Base-by-base conservation (phyloP, 345 rosid genomes). In the Luvunga scandens region DNA sequence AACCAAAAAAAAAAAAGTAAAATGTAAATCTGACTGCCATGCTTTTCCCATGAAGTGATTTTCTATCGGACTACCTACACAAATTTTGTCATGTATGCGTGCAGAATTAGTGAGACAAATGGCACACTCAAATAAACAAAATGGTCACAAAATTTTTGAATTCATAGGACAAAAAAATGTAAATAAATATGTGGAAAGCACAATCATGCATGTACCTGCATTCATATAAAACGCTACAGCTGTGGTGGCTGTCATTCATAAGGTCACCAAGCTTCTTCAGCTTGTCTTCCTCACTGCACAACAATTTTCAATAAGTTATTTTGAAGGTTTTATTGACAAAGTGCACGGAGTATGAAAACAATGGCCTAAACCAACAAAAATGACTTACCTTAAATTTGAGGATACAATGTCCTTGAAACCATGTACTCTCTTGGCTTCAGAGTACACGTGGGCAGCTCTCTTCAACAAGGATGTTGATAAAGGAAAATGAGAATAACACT, bases 211-310 rank as follows among this genome's bases (percentile, higher is more conserved):
- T 89, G 62, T 89, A 94, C 98, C 99, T 96, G 98, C 99, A 96
- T 77, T 94, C 98, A 9, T 92, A 96, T 59, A 90, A 83, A 77
- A 92, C 89, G 31, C 99, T 92, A 71, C 99, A 94, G 84, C 98
- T 94, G 86, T 89, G 48, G 83, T 96, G 99, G 91, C 99, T 96
- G 8, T 90, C 93, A 60, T 94, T 92, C 99, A 94, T 96, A 56
- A 96, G 94, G 72, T 90, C 91, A 7, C 97, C 98, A 16, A 96
- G 89, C 87, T 90, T 92, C 91, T 91, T 91, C 24, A 96, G 87
- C 85, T 84, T 94, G 21, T 96, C 92, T 76, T 92, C 95, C 10
- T 96, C 99, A 63, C 99, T 96, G 89, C 86, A 86, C 27, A 65
- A 84, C 28, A 81, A 68, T 70, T 18, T 22, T 33, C 59, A 18